A percentile compares a stretch with the other conserved stretches of the same genome.
These are phyloP conservation scores for Lachancea sp. DNA, from an alignment of 805 yeast species.

Conservation along the genomic window DNA sequence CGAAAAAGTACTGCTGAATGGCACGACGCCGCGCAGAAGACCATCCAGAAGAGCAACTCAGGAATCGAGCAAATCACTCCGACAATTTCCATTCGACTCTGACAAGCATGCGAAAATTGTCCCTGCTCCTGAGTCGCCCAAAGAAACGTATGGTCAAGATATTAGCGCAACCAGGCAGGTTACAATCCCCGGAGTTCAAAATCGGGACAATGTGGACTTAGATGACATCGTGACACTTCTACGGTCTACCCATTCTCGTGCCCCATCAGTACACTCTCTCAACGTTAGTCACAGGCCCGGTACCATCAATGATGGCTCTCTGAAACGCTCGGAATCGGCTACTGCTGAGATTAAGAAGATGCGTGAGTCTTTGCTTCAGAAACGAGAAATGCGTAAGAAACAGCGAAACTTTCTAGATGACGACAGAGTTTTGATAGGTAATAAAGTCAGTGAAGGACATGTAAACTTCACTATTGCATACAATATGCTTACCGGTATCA, in stretches of 20 bases:
- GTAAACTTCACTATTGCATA: slow-evolving; percentile 90
- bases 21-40: slow-evolving; percentile 20
- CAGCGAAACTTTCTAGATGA: slow-evolving; percentile 41
- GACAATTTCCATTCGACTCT: slow-evolving; percentile 31
- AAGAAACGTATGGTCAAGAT: slow-evolving; percentile 5
- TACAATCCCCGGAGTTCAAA: background rate
- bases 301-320: slow-evolving; percentile 17
- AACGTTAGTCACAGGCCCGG: slow-evolving; percentile 12
- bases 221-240: slow-evolving; percentile 2
- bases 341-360: slow-evolving; percentile 43
- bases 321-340: slow-evolving; percentile 35
- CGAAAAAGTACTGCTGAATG: slow-evolving; percentile 34
- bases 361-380: slow-evolving; percentile 42
- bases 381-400: slow-evolving; percentile 40
- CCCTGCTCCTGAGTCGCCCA: slow-evolving; percentile 18
- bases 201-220: background rate
- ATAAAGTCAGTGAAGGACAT: slow-evolving; percentile 86
- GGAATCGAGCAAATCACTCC: slow-evolving; percentile 16
- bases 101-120: slow-evolving; percentile 33
- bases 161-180: background rate
- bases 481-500: slow-evolving; percentile 93
- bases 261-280: slow-evolving; percentile 12
- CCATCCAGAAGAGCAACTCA: slow-evolving; percentile 18
- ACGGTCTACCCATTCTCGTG: slow-evolving; percentile 5
- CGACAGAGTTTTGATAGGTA: slow-evolving; percentile 58